Conservation (phyloP, 495 filamentous ascomycete species). For the Penicillium nucicola region DNA sequence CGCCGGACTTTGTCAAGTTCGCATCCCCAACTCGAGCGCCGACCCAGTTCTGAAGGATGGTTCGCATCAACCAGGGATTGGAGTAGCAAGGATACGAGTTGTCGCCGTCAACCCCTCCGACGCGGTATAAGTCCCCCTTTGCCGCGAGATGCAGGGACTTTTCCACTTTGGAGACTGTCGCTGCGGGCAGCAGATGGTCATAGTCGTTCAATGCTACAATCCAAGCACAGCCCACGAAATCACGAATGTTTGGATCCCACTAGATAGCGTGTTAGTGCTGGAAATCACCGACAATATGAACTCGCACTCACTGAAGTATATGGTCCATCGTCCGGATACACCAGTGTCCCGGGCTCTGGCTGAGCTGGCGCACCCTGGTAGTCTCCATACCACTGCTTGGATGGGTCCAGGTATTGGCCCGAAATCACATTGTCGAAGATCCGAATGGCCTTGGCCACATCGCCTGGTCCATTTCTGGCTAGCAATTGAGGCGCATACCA, state of each 20-base stretch:
- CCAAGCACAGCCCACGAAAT: slow-evolving; percentile 40
- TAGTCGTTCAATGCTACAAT: slow-evolving; percentile 40
- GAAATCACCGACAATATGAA: no score
- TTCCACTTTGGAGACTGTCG: slow-evolving; percentile 26
- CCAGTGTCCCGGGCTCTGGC: slow-evolving; percentile 31
- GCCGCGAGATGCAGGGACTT: slow-evolving; percentile 33
- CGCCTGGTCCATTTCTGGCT: slow-evolving; percentile 31
- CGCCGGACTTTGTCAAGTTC: slow-evolving; percentile 36
- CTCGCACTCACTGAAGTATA: slow-evolving; percentile 19
- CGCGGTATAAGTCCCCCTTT: slow-evolving; percentile 38
- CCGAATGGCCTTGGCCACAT: slow-evolving; percentile 32
- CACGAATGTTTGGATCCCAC: slow-evolving; percentile 45
- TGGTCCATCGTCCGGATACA: slow-evolving; percentile 25
- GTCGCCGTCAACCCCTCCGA: slow-evolving; percentile 41
- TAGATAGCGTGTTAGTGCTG: slow-evolving; percentile 18
- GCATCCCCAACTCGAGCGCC: slow-evolving; percentile 30
- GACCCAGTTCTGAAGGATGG: slow-evolving; percentile 33
- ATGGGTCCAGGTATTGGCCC: slow-evolving; percentile 32
- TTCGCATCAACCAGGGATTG: slow-evolving; percentile 44
- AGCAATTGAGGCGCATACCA: slow-evolving; percentile 42
- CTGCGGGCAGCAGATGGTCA: slow-evolving; percentile 22
- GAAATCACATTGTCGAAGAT: slow-evolving; percentile 39
- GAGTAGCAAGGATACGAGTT: slow-evolving; percentile 43
- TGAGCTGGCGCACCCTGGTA: slow-evolving; percentile 38
- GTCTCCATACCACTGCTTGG: slow-evolving; percentile 38